phyloP scores from a whole-genome alignment of 2,329 filamentous ascomycete genomes.

The Neonectria punicea region DNA sequence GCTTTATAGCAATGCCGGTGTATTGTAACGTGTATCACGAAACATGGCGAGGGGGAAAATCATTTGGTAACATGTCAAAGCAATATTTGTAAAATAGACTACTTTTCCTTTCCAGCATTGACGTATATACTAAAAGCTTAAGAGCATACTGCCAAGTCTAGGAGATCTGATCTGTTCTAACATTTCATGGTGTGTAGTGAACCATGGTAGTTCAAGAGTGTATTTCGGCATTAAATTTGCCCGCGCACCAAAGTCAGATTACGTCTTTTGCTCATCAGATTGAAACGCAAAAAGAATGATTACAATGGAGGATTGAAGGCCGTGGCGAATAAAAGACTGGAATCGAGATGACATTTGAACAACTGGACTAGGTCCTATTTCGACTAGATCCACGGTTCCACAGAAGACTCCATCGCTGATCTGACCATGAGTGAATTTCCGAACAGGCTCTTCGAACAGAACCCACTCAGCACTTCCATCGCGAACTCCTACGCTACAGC shows the following conservation, averaged over 20 bases:
- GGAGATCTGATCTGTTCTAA: too few species aligned
- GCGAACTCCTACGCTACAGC: neutral
- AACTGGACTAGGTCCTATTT: neutral
- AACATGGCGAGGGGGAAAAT: neutral
- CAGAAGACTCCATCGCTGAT: neutral
- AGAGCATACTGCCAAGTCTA: too few species aligned
- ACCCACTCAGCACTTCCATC: neutral
- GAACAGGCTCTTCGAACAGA: neutral
- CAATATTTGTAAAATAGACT: neutral
- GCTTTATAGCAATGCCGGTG: neutral
- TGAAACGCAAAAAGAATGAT: neutral
- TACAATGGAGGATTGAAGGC: neutral
- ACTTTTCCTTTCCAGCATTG: neutral
- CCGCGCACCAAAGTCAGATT: neutral
- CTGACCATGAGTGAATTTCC: neutral
- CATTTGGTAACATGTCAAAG: too few species aligned
- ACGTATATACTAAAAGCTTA: too few species aligned
- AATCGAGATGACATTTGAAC: neutral
- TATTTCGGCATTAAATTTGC: neutral
- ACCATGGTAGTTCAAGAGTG: neutral
- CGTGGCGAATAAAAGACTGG: neutral
- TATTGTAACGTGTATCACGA: neutral
- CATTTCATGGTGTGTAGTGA: neutral
- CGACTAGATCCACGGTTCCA: neutral
- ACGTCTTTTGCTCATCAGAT: neutral